Conservation (phyloP, 331 rosid species). For the Quercus phellos region DNA sequence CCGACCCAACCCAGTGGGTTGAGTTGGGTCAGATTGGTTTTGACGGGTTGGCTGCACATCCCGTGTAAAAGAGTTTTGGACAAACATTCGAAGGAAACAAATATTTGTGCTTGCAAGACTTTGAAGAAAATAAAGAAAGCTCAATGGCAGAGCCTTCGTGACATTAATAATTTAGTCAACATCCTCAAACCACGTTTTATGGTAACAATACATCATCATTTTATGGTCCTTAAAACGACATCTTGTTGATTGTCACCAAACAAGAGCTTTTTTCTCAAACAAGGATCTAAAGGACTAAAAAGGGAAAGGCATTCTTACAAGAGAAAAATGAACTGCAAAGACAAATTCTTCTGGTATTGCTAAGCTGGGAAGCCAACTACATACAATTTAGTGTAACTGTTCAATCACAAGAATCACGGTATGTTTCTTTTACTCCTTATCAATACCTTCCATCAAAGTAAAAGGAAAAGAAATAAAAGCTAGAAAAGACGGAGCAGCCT, state of each 20-base stretch:
- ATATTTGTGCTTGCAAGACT: too few relatives aligned
- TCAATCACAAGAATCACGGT: constrained; percentile 7
- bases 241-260: neutral
- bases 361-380: neutral
- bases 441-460: neutral
- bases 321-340: neutral
- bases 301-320: neutral
- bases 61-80: too few relatives aligned
- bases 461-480: neutral
- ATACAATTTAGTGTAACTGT: neutral
- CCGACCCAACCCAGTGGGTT: accelerated
- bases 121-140: too few relatives aligned
- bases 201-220: neutral
- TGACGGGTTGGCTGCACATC: accelerated
- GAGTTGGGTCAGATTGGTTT: too few relatives aligned
- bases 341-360: neutral
- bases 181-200: neutral
- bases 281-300: too few relatives aligned
- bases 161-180: too few relatives aligned
- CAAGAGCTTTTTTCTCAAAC: neutral
- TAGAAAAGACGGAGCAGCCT: constrained; percentile 1
- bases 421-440: constrained; percentile 12
- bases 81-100: too few relatives aligned
- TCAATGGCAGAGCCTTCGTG: too few relatives aligned
- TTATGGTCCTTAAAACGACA: neutral